Evolutionary conservation across 176 grass and related monocot genomes (phyloP).

Genomic region (sorghum (Sorghum bicolor)): Sorghum_bicolor_NCBIv3 NC_012872.2:8994001-8994500

Average conservation of each 20-base stretch:
- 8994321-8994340: background rate
- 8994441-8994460: background rate
- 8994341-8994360: background rate
- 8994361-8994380: background rate
- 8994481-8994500: conserved; percentile 27
- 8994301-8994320: background rate
- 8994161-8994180: conserved; percentile 1
- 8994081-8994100: conserved; percentile 41
- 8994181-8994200: conserved; percentile 32
- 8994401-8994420: conserved; percentile 18
- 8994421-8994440: conserved; percentile 14
- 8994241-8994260: conserved; percentile 48
- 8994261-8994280: conserved; percentile 48
- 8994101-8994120: conserved; percentile 89
- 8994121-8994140: conserved; percentile 79
- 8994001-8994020: conserved; percentile 62
- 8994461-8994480: conserved; percentile 36
- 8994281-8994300: background rate
- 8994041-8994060: background rate
- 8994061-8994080: background rate
- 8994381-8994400: conserved; percentile 30
- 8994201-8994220: conserved; percentile 50
- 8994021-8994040: background rate
- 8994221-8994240: conserved; percentile 69
- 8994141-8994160: conserved; percentile 51